phyloP scores from a whole-genome alignment of 2,329 filamentous ascomycete genomes.

The Myriosclerotinia scirpicola region DNA sequence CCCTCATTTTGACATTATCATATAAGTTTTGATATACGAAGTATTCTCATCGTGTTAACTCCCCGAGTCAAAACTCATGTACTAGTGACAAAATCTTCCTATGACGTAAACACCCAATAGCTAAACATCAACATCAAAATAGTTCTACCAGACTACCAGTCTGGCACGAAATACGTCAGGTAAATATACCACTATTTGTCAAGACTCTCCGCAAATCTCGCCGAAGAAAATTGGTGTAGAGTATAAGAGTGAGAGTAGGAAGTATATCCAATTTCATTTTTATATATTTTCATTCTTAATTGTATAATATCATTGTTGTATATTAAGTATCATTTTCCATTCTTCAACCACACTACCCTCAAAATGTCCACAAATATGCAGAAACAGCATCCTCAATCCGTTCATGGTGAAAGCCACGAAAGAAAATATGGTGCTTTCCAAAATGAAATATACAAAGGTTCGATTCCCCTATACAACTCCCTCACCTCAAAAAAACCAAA shows the following conservation, averaged over 20 bases:
- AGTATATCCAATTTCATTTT: not conserved
- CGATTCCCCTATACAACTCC: not conserved
- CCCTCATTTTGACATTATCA: not conserved
- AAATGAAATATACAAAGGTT: constrained; percentile 33
- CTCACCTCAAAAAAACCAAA: not conserved
- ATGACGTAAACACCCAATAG: not conserved
- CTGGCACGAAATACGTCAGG: not conserved
- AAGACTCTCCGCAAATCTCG: constrained; percentile 4
- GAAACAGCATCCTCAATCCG: constrained; percentile 30
- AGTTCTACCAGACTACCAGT: not conserved
- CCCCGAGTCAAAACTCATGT: too few species aligned
- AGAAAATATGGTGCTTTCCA: constrained; percentile 36
- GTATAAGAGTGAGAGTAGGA: not conserved
- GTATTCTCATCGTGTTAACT: not conserved
- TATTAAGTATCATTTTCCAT: not conserved
- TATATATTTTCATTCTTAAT: not conserved
- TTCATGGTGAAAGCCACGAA: constrained; percentile 25
- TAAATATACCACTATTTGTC: not conserved
- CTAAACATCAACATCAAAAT: not conserved
- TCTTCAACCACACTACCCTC: not conserved
- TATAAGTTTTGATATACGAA: not conserved
- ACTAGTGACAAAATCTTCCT: not conserved
- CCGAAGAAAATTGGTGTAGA: not conserved
- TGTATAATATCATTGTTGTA: not conserved
- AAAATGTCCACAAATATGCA: constrained; percentile 29